Conservation (phyloP, 192 early-diverging fungal species). For the Neocallimastix lanati region DNA sequence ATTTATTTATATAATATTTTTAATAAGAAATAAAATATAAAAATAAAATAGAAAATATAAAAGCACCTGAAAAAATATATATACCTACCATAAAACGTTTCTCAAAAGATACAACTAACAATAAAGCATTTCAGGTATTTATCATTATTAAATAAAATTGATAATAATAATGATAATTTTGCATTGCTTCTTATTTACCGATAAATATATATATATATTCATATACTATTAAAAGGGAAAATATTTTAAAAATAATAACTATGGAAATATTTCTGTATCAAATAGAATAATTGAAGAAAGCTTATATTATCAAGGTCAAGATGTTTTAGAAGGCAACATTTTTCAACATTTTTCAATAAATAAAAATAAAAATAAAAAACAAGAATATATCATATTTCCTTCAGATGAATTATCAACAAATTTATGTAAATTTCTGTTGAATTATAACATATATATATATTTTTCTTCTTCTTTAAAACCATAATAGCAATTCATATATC, state of each 20-base stretch:
- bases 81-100: neutral
- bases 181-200: too few relatives aligned
- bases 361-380: neutral
- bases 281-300: neutral
- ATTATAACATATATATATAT: too few relatives aligned
- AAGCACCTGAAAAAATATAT: neutral
- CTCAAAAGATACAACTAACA: neutral
- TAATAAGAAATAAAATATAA: neutral
- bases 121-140: neutral
- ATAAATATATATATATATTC: too few relatives aligned
- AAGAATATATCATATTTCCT: neutral
- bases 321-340: neutral
- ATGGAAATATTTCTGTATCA: neutral
- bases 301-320: neutral
- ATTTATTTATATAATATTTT: neutral
- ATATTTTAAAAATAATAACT: neutral
- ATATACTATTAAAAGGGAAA: too few relatives aligned
- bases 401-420: neutral
- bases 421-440: neutral
- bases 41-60: neutral
- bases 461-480: too few relatives aligned
- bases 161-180: too few relatives aligned
- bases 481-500: too few relatives aligned
- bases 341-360: neutral
- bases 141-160: too few relatives aligned